Evolutionary conservation across 768 basidiomycete genomes (phyloP), one percentile per base, ranked within the genome.

Genomic region (Peribolospora baueri): DNA sequence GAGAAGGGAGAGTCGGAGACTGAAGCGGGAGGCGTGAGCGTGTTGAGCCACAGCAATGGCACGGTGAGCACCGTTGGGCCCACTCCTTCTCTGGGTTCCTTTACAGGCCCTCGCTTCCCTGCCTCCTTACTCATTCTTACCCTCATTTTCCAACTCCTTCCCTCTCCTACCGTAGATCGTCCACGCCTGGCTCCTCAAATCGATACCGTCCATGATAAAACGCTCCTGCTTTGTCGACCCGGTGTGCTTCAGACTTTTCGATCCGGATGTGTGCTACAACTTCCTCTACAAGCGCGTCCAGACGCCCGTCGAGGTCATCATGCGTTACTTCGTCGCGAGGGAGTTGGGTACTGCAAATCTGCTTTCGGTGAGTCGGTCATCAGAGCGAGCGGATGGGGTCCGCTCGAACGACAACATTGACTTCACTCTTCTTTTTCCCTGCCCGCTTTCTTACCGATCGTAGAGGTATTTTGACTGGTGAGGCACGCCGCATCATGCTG

Each of bases 141-240:
- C n/a, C n/a, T n/a, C 25, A 25, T 25, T 25, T 25, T 25, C 39
- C 45, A 14, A 46, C 3, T 3, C 2, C 5, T 2, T 7, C 25
- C 38, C 43, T 48, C 40, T 38, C 83, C 84, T 0, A 80, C 82
- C n/a, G 11, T 56, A 60, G 42, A 86, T 85, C 62, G 69, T 74
- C 1, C 88, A 93, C 65, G 81, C 81, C 5, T 93, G 90, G 90
- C 71, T 90, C 65, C 69, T 93, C 49, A 93, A 91, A 66, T 74
- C 74, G 14, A 71, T 78, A 54, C 80, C 84, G 1, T 68, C 75
- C 14, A 72, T 91, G 61, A 69, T 81, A 49, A 68, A 70, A 1
- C 75, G 86, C 3, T 87, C 80, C 7, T 86, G 84, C 64, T 87
- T 93, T 63, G 80, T 88, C 41, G 90, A 97, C 63, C 86, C 90